Evolutionary conservation across 768 basidiomycete species (phyloP), one percentile per base, ranked within the genome.

Genomic region (Tricholoma saponaceum): DNA sequence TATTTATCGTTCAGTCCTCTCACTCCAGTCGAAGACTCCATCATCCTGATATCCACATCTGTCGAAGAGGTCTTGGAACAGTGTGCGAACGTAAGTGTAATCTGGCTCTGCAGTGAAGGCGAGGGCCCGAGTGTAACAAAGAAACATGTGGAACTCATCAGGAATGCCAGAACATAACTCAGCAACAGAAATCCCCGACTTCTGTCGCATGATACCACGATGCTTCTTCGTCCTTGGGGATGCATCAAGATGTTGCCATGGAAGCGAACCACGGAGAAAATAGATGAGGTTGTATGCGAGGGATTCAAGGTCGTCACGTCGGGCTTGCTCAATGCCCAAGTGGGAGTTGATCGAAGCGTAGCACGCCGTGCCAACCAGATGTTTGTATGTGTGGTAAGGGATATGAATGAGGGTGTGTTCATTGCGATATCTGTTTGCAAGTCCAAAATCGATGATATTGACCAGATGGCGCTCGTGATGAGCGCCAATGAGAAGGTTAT

Each of bases 251-350:
- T 32, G 39, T 35, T 59, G 58, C 89, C 90, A 91, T 26, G 90
- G 89, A 52, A 91, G 81, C 51, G 84, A 83, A 46, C 89, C 89
- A 60, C 87, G 83, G 59, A 91, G 83, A 81, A 91, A 91, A 77
- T 91, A 91, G 87, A 92, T 91, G 61, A 92, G 81, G n/a, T 91
- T 86, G 69, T 92, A 91, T 54, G 87, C 89, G 51, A 92, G 82
- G 7, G 89, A 90, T 70, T 92, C 88, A 61, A 91, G 76, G 67
- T 92, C 88, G 67, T 92, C 89, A 52, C 88, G 84, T 59, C 89
- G 82, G 44, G 87, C 84, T 66, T 91, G 90, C 74, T 92, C 85
- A 52, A 91, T 88, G 60, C 90, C 89, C 68, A 90, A 69, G 32
- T 56, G 55, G 16, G 6, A 5, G 30, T 50, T n/a, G 32, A 56